Evolutionary conservation across 1,139 yeast species (phyloP).

Genomic region (Saccharomyces hybrid): DNA sequence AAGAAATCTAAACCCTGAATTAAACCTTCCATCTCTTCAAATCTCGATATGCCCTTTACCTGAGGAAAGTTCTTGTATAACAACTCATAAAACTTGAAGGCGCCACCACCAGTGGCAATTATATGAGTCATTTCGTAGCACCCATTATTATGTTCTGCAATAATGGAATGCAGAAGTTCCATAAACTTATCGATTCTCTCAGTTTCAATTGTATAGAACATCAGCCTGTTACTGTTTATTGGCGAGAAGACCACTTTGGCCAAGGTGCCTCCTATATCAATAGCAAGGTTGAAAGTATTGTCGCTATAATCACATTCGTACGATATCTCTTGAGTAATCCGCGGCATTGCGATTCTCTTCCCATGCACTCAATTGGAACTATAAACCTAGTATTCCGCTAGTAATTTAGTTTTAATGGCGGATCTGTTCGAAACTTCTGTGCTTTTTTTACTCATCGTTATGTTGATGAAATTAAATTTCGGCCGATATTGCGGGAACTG

Average conservation of each 20-base stretch:
- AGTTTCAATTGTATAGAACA: conserved; percentile 83
- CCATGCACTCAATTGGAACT: not conserved
- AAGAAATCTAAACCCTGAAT: conserved; percentile 89
- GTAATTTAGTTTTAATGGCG: not conserved
- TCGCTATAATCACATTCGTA: conserved; percentile 17
- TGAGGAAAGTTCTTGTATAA: conserved; percentile 50
- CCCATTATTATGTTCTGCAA: conserved; percentile 17
- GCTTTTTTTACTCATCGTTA: not conserved
- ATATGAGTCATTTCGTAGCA: conserved; percentile 51
- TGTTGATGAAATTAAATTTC: not conserved
- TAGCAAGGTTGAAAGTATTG: conserved; percentile 48
- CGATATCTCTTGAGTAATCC: conserved; percentile 19
- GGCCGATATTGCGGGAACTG: not conserved
- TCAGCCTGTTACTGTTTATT: conserved; percentile 64
- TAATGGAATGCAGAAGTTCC: conserved; percentile 35
- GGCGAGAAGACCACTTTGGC: conserved; percentile 85
- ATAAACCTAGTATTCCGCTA: not conserved
- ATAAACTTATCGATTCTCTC: conserved; percentile 71
- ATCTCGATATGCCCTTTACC: conserved; percentile 35
- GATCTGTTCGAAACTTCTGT: not conserved
- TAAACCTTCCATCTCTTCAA: conserved; percentile 93
- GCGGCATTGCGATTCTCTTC: conserved; percentile 6
- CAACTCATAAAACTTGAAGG: conserved; percentile 72
- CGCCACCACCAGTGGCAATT: conserved; percentile 98
- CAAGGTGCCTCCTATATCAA: conserved; percentile 86